These are phyloP conservation scores for Daldinia childiae DNA, from an alignment of 495 filamentous ascomycete genomes.

Conservation along the genomic window DNA sequence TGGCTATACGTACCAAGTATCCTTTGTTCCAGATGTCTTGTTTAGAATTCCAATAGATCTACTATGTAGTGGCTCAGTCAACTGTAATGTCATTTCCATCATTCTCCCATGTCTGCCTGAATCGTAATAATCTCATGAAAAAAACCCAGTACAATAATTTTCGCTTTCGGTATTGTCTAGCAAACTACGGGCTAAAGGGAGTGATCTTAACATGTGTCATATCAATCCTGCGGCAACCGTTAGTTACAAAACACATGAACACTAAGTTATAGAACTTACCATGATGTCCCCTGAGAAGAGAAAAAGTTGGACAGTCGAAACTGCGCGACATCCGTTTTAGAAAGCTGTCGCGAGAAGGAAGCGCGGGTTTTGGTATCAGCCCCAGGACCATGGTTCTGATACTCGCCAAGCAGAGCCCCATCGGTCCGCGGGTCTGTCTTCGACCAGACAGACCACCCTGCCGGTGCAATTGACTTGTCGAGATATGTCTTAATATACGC, in stretches of 20 bases:
- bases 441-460: constrained; percentile 42
- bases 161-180: no score
- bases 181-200: constrained; percentile 13
- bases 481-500: constrained; percentile 41
- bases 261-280: background rate
- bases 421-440: constrained; percentile 27
- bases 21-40: no score
- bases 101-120: no score
- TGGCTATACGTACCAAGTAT: no score
- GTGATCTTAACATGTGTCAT: constrained; percentile 21
- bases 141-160: no score
- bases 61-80: no score
- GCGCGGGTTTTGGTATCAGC: constrained; percentile 24
- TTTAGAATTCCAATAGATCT: no score
- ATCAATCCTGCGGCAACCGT: constrained; percentile 16
- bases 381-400: constrained; percentile 36
- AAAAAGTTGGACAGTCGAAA: constrained; percentile 33
- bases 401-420: constrained; percentile 41
- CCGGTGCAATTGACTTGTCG: constrained; percentile 30
- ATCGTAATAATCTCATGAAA: no score
- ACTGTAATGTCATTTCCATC: no score
- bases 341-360: constrained; percentile 34
- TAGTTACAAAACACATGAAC: background rate
- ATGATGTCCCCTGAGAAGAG: constrained; percentile 29
- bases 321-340: constrained; percentile 22